Conservation (phyloP, 2,329 filamentous ascomycete genomes). For the Geosmithia putterillii region DNA sequence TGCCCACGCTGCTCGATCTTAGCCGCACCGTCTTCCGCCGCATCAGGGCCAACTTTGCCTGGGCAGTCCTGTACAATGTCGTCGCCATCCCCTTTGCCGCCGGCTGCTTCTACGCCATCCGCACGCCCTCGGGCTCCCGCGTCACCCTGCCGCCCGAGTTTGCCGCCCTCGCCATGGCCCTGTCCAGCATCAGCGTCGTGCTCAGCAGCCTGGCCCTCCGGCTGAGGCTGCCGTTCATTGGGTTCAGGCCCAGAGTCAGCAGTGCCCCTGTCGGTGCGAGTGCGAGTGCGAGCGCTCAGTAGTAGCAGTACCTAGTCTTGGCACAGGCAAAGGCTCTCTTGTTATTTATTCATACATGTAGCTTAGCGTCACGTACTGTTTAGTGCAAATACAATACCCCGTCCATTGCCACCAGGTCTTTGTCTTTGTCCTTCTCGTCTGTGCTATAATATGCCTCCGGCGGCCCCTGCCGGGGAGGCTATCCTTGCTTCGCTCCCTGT, state of each 20-base stretch:
- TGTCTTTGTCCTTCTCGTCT: not conserved
- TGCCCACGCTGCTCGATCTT: slow-evolving; percentile 63
- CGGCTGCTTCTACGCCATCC: slow-evolving; percentile 57
- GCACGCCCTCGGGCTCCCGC: slow-evolving; percentile 34
- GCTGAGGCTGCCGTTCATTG: slow-evolving; percentile 27
- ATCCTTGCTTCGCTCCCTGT: no score
- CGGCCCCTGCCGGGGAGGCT: no score
- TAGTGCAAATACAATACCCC: not conserved
- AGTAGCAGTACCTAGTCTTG: no score
- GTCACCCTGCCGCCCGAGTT: slow-evolving; percentile 65
- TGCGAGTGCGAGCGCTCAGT: no score
- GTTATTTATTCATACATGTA: no score
- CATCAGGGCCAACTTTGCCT: slow-evolving; percentile 75
- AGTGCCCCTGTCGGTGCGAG: no score
- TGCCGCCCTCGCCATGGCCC: slow-evolving; percentile 85
- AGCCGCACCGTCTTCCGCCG: slow-evolving; percentile 61
- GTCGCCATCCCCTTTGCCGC: slow-evolving; percentile 70
- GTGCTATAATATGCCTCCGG: not conserved
- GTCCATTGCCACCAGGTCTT: not conserved
- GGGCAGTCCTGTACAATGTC: slow-evolving; percentile 75
- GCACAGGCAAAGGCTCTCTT: no score
- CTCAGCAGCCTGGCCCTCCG: slow-evolving; percentile 66
- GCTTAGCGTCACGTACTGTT: no score
- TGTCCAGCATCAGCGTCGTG: slow-evolving; percentile 84
- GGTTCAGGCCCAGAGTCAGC: slow-evolving; percentile 29